phyloP scores from a whole-genome alignment of 2,329 filamentous ascomycete genomes.

The Trichoderma afroharzianum region DNA sequence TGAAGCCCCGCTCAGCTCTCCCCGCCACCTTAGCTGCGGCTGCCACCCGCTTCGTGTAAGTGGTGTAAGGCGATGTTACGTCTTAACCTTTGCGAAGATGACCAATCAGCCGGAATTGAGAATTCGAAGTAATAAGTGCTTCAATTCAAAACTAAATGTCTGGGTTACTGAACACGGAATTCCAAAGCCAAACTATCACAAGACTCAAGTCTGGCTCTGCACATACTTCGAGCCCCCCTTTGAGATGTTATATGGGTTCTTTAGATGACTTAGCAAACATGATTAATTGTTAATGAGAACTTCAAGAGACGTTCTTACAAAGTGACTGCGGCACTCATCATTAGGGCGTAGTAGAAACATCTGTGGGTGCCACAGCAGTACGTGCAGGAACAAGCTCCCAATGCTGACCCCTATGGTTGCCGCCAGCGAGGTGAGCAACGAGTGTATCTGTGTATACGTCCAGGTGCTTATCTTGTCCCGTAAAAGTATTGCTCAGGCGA shows the following conservation, averaged over 20 bases:
- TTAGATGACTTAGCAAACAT: background rate
- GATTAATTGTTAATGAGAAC: background rate
- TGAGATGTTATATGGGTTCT: background rate
- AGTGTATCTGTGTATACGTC: background rate
- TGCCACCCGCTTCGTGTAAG: background rate
- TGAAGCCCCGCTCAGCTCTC: background rate
- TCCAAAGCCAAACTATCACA: background rate
- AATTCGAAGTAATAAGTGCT: background rate
- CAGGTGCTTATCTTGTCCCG: background rate
- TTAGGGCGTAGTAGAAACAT: background rate
- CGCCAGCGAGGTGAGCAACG: background rate
- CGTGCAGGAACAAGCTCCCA: background rate
- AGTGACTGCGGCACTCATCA: background rate
- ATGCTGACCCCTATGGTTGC: background rate
- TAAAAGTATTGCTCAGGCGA: background rate
- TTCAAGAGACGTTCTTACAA: background rate
- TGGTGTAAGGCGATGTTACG: background rate
- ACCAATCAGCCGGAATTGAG: background rate
- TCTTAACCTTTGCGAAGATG: background rate
- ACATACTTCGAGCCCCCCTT: background rate
- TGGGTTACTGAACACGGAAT: background rate
- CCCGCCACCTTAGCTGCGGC: background rate
- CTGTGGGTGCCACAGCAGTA: background rate
- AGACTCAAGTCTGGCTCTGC: background rate
- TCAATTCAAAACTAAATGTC: background rate